Conservation (phyloP, 257 asterid species). For the Jasminum sambac region DNA sequence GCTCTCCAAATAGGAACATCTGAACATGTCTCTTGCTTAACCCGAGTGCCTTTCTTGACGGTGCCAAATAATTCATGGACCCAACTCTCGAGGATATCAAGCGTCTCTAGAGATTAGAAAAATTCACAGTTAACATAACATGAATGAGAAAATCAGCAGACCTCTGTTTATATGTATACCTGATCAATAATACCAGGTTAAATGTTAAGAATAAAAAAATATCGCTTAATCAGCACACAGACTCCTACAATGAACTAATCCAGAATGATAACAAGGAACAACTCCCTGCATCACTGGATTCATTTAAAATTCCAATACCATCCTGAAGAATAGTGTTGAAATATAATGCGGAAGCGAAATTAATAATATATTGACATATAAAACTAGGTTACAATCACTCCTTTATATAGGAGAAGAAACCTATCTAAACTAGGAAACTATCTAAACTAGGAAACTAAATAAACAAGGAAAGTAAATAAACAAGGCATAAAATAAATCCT, state of each 20-base stretch:
- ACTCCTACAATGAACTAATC: not conserved
- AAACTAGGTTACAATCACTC: no score
- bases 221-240: not conserved
- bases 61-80: constrained; percentile 73
- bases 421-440: no score
- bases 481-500: no score
- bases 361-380: no score
- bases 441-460: no score
- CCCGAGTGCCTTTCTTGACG: constrained; percentile 61
- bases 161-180: constrained; percentile 13
- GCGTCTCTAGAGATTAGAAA: constrained; percentile 63
- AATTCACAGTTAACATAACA: constrained; percentile 21
- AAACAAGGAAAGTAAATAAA: no score
- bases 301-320: not conserved
- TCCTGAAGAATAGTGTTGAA: no score
- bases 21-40: constrained; percentile 46
- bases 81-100: constrained; percentile 88
- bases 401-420: no score
- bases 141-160: not conserved
- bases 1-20: constrained; percentile 73
- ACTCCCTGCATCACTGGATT: not conserved
- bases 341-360: no score
- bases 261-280: constrained; percentile 13
- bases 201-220: not conserved
- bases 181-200: not conserved